Conservation (phyloP, 176 grass and related monocot genomes). For the Oryza punctata region DNA sequence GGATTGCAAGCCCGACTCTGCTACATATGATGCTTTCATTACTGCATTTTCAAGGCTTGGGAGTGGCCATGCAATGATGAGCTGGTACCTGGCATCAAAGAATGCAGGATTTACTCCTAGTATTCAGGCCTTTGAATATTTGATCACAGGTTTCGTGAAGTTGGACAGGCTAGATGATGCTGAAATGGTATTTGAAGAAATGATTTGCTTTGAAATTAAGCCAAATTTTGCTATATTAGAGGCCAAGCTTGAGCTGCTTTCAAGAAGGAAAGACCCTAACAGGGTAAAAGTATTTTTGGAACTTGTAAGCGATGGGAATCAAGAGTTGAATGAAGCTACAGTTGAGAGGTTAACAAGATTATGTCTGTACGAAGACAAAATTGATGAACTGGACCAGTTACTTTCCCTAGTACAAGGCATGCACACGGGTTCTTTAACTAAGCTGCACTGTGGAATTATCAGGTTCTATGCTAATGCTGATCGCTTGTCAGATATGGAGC, state of each 20-base stretch:
- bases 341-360: conserved; percentile 32
- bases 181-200: conserved; percentile 44
- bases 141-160: conserved; percentile 49
- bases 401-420: conserved; percentile 34
- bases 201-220: conserved; percentile 39
- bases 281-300: conserved; percentile 39
- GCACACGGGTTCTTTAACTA: conserved; percentile 24
- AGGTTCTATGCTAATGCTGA: conserved; percentile 50
- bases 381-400: conserved; percentile 50
- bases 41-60: conserved; percentile 37
- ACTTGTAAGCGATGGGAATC: conserved; percentile 4
- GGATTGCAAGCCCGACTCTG: conserved; percentile 34
- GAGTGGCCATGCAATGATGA: conserved; percentile 47
- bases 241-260: conserved; percentile 46
- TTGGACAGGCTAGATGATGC: conserved; percentile 50
- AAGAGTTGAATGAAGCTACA: conserved; percentile 44
- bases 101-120: conserved; percentile 55
- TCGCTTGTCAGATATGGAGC: conserved; percentile 50
- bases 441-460: conserved; percentile 53
- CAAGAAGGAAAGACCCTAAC: conserved; percentile 32
- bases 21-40: conserved; percentile 53
- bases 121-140: conserved; percentile 42
- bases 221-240: conserved; percentile 51
- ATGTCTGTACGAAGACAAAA: conserved; percentile 29
- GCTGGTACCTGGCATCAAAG: conserved; percentile 53